phyloP scores from a whole-genome alignment of 1,139 yeast species.

The Zhuliangozyma blackwelliae region DNA sequence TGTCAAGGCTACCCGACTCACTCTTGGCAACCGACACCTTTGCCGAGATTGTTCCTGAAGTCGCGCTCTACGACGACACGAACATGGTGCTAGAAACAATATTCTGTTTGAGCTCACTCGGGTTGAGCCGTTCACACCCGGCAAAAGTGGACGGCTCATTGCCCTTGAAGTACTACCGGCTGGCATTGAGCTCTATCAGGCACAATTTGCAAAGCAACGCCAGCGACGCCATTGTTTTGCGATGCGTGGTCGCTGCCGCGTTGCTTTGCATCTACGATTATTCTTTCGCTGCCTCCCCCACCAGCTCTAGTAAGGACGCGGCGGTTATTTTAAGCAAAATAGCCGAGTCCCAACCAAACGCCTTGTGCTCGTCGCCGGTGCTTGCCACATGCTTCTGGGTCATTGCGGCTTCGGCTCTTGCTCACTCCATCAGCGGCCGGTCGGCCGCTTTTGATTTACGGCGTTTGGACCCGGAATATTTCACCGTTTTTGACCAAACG shows the following conservation, averaged over 20 bases:
- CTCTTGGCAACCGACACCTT: conserved; percentile 28
- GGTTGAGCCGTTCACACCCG: conserved; percentile 27
- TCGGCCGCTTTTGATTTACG: neutral
- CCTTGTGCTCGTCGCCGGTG: conserved; percentile 26
- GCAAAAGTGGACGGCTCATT: conserved; percentile 24
- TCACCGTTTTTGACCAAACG: conserved; percentile 18
- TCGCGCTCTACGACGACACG: conserved; percentile 37
- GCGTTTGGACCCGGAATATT: conserved; percentile 26
- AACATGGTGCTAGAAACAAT: conserved; percentile 32
- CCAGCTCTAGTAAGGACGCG: conserved; percentile 35
- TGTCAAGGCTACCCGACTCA: conserved; percentile 28
- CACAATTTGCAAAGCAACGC: conserved; percentile 22
- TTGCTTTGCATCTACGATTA: conserved; percentile 38
- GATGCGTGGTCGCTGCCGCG: conserved; percentile 35
- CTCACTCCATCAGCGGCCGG: neutral
- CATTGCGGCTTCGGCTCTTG: conserved; percentile 7
- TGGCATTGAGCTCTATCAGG: conserved; percentile 30
- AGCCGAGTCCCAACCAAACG: conserved; percentile 18
- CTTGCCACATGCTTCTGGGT: conserved; percentile 36
- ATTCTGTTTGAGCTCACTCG: conserved; percentile 32
- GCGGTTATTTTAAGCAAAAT: conserved; percentile 27
- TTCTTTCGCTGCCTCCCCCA: conserved; percentile 34
- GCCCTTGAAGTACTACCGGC: conserved; percentile 35
- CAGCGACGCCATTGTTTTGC: conserved; percentile 25
- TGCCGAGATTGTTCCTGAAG: conserved; percentile 28